phyloP scores from a whole-genome alignment of 2,329 filamentous ascomycete genomes.

The Pseudofabraea citricarpa region DNA sequence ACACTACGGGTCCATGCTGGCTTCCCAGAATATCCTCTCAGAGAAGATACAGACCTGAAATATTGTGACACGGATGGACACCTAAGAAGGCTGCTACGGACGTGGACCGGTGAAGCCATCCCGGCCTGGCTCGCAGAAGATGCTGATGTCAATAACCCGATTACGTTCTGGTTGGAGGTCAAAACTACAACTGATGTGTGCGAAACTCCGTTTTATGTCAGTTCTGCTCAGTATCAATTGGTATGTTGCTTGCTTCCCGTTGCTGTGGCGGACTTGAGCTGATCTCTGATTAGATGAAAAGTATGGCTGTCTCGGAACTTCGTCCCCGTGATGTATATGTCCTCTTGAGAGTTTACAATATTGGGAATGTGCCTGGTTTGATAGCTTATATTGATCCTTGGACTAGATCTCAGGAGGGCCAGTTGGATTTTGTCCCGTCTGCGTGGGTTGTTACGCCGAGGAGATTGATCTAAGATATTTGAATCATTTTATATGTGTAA shows the following conservation, averaged over 20 bases:
- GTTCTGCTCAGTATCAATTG: neutral
- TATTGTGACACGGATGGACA: neutral
- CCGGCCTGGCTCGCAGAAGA: neutral
- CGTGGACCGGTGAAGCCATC: neutral
- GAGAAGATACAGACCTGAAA: neutral
- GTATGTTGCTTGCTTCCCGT: neutral
- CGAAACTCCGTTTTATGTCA: neutral
- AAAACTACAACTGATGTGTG: neutral
- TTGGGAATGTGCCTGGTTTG: neutral
- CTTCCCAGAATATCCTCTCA: neutral
- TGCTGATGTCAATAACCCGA: neutral
- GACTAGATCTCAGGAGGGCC: neutral
- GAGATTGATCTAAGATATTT: neutral
- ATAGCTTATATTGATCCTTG: neutral
- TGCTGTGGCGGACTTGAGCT: neutral
- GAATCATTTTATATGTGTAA: neutral
- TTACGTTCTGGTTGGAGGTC: neutral
- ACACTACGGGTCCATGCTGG: neutral
- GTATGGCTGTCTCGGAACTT: neutral
- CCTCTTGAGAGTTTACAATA: neutral
- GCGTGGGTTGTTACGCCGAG: neutral
- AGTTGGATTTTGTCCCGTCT: neutral
- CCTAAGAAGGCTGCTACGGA: neutral
- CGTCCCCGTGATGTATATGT: neutral
- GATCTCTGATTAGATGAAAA: neutral